phyloP scores from a whole-genome alignment of 2,329 filamentous ascomycete genomes.

The Alternaria triticimaculans region DNA sequence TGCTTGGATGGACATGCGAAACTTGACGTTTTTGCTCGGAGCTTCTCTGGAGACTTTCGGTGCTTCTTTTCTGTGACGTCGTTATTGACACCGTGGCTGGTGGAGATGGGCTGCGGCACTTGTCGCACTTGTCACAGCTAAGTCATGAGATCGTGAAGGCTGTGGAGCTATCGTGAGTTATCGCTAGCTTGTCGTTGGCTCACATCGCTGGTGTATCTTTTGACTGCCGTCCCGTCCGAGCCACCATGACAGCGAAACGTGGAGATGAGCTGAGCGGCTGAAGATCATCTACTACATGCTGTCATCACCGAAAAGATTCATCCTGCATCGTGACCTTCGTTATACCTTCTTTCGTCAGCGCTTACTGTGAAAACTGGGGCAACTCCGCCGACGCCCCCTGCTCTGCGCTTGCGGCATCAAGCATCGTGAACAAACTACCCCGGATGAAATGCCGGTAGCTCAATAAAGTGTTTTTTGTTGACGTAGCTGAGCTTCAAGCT shows the following conservation, averaged over 20 bases:
- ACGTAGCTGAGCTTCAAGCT: slow-evolving; percentile 2
- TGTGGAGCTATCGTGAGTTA: slow-evolving; percentile 19
- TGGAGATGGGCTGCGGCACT: background rate
- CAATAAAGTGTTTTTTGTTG: slow-evolving; percentile 1
- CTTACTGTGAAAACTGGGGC: background rate
- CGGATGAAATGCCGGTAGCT: background rate
- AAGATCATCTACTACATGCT: background rate
- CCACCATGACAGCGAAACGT: slow-evolving; percentile 17
- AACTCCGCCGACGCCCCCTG: background rate
- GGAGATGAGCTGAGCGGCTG: background rate
- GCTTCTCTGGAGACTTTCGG: slow-evolving; percentile 12
- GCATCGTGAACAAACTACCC: slow-evolving; percentile 1
- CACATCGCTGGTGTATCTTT: background rate
- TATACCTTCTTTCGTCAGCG: background rate
- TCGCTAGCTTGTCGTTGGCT: slow-evolving; percentile 12
- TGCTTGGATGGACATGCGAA: slow-evolving; percentile 8
- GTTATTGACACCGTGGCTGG: background rate
- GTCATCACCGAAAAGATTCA: background rate
- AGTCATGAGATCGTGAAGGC: slow-evolving; percentile 17
- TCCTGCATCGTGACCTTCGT: slow-evolving; percentile 1
- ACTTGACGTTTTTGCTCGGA: slow-evolving; percentile 12
- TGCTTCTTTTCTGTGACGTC: slow-evolving; percentile 8
- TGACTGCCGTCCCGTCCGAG: slow-evolving; percentile 12
- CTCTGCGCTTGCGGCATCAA: background rate
- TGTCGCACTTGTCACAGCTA: background rate